Base-by-base conservation (phyloP, 371 early-diverging fungal genomes). In the Smittium culicis region DNA sequence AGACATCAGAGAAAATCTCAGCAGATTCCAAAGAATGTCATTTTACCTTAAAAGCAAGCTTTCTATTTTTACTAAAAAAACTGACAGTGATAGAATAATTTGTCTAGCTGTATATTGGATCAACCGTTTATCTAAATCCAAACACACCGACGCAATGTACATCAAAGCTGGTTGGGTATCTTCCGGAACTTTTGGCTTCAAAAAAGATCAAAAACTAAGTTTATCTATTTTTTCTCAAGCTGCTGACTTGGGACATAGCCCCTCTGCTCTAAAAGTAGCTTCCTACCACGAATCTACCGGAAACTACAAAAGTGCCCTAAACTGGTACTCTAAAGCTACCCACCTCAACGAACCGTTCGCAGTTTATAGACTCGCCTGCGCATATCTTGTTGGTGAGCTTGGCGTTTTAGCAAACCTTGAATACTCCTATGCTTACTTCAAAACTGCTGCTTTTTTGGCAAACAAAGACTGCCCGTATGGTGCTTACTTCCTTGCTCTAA, bases 71-170 rank as follows among this genome's bases (percentile, higher is more conserved):
- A 27, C 32, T 25, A 14, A 8, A 8, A 60, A 25, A 32, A 32
- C 60, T 29, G 27, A 60, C 11, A 8, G 27, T 14, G 60, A 32
- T 14, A 27, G 60, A 29, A 32, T 60, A 27, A 27, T 60, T 27
- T 27, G 32, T 29, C 60, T 60, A 8, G 60, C 60, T 8, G 32
- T 29, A 27, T 60, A 60, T 60, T 60, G 60, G 60, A 25, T 60
- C 11, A 25, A 60, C 25, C 8, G 60, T 16, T 32, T 60, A 14
- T 27, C 60, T 32, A 60, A 25, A 8, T 16, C 27, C 25, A 60
- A 60, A 16, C 29, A 29, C 32, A 32, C 60, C 14, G 60, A 60
- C 29, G 60, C 60, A 29, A 60, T 60, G 11, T 60, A 29, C 25
- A 60, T 60, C 27, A 60, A 60, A 32, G 60, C 14, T 29, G 60